A percentile compares a stretch with the other conserved stretches of the same genome.
Evolutionary conservation across 2,329 filamentous ascomycete species (phyloP).

Genomic region (Xylaria sp.): DNA sequence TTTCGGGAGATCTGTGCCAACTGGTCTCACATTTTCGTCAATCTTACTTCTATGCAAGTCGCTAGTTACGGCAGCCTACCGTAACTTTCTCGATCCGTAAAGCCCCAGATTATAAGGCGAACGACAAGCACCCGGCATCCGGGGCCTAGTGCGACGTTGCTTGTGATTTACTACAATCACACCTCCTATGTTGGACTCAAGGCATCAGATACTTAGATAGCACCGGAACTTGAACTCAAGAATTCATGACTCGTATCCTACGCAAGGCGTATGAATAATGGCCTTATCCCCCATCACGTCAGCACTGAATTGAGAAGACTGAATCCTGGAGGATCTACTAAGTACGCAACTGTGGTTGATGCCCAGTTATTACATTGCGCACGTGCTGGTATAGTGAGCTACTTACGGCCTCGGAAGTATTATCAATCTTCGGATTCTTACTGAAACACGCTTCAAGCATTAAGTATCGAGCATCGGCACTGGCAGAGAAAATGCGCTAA

Average conservation of each 20-base stretch:
- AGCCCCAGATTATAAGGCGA: constrained; percentile 10
- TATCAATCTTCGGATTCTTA: constrained; percentile 1
- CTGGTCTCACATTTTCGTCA: constrained; percentile 25
- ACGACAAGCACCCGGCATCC: constrained; percentile 3
- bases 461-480: constrained; percentile 2
- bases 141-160: constrained; percentile 4
- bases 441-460: neutral
- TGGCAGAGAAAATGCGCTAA: neutral
- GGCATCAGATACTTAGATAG: neutral
- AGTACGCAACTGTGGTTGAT: no score
- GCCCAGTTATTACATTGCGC: neutral
- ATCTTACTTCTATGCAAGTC: constrained; percentile 31
- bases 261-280: constrained; percentile 16
- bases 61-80: constrained; percentile 18
- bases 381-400: neutral
- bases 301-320: constrained; percentile 21
- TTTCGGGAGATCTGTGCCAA: constrained; percentile 27
- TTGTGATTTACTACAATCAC: constrained; percentile 7
- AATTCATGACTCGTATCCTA: constrained; percentile 3
- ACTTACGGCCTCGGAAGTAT: constrained; percentile 1
- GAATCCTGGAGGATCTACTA: constrained; percentile 32
- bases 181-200: neutral
- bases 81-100: constrained; percentile 13
- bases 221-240: neutral
- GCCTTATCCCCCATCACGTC: constrained; percentile 26